Evolutionary conservation across 768 basidiomycete genomes (phyloP).

Genomic region (Crassisporium funariophilum): DNA sequence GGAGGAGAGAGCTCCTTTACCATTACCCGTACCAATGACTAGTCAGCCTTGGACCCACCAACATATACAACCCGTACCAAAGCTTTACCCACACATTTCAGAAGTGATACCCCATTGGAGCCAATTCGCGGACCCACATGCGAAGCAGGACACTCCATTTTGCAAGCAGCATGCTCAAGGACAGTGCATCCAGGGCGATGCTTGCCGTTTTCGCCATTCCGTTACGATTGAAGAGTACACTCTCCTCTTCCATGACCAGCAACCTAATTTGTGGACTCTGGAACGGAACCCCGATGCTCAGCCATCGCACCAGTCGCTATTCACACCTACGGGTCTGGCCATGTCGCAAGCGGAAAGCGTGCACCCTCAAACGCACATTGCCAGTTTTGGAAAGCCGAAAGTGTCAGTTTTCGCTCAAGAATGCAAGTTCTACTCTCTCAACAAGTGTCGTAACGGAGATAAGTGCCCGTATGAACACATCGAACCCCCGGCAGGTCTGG

Average conservation of each 20-base stretch:
- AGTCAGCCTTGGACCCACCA: not conserved
- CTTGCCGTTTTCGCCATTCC: constrained; percentile 43
- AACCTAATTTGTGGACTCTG: constrained; percentile 35
- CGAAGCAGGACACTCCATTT: constrained; percentile 34
- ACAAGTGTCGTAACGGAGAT: constrained; percentile 41
- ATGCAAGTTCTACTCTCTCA: constrained; percentile 38
- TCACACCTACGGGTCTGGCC: no score
- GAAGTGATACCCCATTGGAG: constrained; percentile 39
- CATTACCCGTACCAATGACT: not conserved
- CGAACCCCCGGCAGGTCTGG: constrained; percentile 16
- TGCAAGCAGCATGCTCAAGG: constrained; percentile 44
- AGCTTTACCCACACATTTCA: constrained; percentile 21
- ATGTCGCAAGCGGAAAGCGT: not conserved
- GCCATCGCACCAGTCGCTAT: not conserved
- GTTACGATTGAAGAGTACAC: constrained; percentile 40
- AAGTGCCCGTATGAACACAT: constrained; percentile 38
- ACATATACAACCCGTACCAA: not conserved
- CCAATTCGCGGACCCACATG: constrained; percentile 43
- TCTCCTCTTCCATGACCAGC: constrained; percentile 39
- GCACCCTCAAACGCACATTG: not conserved
- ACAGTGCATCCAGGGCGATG: constrained; percentile 31
- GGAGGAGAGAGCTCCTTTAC: constrained; percentile 4
- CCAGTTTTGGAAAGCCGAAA: not conserved
- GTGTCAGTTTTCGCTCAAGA: constrained; percentile 5
- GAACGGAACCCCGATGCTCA: not conserved